phyloP scores from a whole-genome alignment of 2,329 filamentous ascomycete species.

The Samsoniella hepiali region DNA sequence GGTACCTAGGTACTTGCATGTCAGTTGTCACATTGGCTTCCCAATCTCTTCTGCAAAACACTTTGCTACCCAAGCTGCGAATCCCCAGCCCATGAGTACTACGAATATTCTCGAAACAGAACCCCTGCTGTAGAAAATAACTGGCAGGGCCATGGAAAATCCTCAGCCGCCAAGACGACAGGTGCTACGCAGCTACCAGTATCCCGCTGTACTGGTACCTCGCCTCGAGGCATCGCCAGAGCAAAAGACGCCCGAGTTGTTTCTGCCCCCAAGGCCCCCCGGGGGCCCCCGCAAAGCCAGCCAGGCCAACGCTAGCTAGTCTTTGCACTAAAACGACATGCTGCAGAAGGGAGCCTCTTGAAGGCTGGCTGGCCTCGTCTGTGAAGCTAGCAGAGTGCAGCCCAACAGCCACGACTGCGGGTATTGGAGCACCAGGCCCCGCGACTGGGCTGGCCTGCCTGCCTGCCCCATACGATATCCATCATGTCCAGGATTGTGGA shows the following conservation, averaged over 20 bases:
- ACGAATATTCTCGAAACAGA: too few relatives aligned
- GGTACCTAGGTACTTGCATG: not conserved
- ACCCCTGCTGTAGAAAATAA: not conserved
- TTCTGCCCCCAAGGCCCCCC: not conserved
- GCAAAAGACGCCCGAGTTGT: not conserved
- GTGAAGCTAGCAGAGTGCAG: too few relatives aligned
- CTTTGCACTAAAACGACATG: too few relatives aligned
- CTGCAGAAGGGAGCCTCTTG: too few relatives aligned
- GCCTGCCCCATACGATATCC: too few relatives aligned
- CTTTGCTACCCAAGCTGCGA: not conserved
- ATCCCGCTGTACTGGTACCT: too few relatives aligned
- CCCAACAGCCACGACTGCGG: too few relatives aligned
- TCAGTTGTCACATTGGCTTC: conserved; percentile 2
- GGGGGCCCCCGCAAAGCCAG: not conserved
- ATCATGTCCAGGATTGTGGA: not conserved
- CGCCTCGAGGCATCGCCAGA: too few relatives aligned
- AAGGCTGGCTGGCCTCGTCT: too few relatives aligned
- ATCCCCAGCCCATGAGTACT: not conserved
- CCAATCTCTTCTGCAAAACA: conserved; percentile 5
- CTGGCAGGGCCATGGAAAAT: not conserved
- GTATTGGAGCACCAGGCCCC: too few relatives aligned
- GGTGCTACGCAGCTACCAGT: not conserved
- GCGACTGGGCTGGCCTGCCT: too few relatives aligned
- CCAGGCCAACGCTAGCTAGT: not conserved
- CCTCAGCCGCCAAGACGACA: not conserved